Base-by-base conservation (phyloP, 2,329 filamentous ascomycete genomes). In the Monosporascus sp. region DNA sequence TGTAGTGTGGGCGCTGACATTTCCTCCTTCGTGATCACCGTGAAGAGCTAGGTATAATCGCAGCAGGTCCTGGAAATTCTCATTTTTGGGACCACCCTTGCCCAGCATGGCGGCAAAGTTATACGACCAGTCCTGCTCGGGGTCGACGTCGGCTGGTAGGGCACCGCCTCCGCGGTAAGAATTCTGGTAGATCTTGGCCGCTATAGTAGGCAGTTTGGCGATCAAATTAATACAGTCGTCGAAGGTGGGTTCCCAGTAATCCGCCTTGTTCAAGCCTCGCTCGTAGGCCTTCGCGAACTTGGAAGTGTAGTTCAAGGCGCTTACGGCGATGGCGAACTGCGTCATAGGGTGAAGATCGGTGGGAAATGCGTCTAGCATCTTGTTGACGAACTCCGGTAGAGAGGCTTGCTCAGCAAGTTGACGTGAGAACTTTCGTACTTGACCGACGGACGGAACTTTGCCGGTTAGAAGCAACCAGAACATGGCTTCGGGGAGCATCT, bases 401-500 rank as follows among this genome's bases (percentile, higher is more conserved):
- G 83, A 77, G 22, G 89, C 88, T 75, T 97, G 87, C 70, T 92
- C 87, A 50, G 94, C 94, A 24, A 97, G 80, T 72, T 97, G 87
- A 54, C 86, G 84, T 47, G 91, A 96, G 64, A 99, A 85, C 45
- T 75, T 78, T 65, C 93, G 89, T 58, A 94, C 84, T 73, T 99
- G 94, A 58, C 77, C 77, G 22, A 86, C 87, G 1, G 88, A 89
- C 24, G 94, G 94, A 22, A 97, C 89, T 73, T 95, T 82, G 55
- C 94, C 94, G 9, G 94, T 99, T 63, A 99, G 80, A 49, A 99
- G 85, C 43, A 97, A 85, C 94, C 94, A 99, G 81, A 99, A 99
- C 94, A 99, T 99, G 72, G 93, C 86, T 75, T 99, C 94, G 48
- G 94, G 94, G 14, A 97, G 83, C 94, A 97, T 99, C 76, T 97